These are phyloP conservation scores for Acanthamoeba quina DNA, from an alignment of 208 protist genomes.

Conservation along the genomic window DNA sequence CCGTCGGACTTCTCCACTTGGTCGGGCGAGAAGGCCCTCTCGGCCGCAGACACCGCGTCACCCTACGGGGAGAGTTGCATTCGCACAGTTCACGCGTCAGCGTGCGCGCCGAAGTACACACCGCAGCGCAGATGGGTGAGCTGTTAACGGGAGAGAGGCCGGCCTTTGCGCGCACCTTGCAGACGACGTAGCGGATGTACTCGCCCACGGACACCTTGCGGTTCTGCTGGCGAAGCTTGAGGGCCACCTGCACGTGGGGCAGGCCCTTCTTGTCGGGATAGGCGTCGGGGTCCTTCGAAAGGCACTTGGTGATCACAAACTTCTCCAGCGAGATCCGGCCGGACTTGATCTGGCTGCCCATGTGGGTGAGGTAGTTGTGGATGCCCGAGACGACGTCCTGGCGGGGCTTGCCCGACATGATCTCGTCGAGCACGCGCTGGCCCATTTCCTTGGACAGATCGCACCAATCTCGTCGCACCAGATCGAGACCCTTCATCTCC, in stretches of 20 bases:
- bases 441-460: constrained; percentile 96
- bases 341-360: constrained; percentile 82
- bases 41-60: constrained; percentile 29
- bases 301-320: constrained; percentile 98
- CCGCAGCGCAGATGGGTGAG: neutral
- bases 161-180: constrained; percentile 6
- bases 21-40: constrained; percentile 53
- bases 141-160: neutral
- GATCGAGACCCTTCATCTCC: constrained; percentile 99
- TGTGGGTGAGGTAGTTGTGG: constrained; percentile 93
- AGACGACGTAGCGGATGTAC: constrained; percentile 72
- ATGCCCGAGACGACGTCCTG: constrained; percentile 93
- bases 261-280: constrained; percentile 70
- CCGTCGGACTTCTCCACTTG: constrained; percentile 54
- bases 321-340: constrained; percentile 92
- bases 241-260: constrained; percentile 61
- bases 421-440: constrained; percentile 92
- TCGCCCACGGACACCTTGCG: constrained; percentile 58
- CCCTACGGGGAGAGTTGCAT: neutral
- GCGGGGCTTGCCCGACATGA: constrained; percentile 91
- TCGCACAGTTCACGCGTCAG: no score
- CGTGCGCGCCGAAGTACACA: neutral
- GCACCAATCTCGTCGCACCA: constrained; percentile 99
- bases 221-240: constrained; percentile 53
- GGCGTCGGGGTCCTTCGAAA: constrained; percentile 86